These are phyloP conservation scores for Fusarium solani-melongenae DNA, from an alignment of 2,329 filamentous ascomycete species.

Conservation along the genomic window DNA sequence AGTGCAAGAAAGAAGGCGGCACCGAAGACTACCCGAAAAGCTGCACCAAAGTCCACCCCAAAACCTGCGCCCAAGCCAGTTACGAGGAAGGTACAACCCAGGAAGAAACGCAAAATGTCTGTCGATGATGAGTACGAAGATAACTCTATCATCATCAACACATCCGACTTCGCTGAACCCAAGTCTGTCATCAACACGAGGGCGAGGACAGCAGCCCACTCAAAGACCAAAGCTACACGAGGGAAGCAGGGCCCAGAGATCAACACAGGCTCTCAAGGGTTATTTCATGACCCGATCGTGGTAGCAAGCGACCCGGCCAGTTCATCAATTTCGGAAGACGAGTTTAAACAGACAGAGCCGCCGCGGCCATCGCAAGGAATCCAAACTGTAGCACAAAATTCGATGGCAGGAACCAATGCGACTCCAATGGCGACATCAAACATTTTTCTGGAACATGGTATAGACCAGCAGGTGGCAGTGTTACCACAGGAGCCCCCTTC, in stretches of 20 bases:
- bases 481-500: neutral
- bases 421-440: neutral
- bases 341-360: neutral
- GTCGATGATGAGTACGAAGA: neutral
- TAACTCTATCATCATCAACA: neutral
- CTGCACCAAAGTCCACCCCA: neutral
- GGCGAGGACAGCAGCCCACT: neutral
- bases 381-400: neutral
- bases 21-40: conserved; percentile 3
- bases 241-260: neutral
- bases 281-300: conserved; percentile 16
- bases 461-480: neutral
- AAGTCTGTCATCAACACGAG: neutral
- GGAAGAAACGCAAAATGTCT: conserved; percentile 1
- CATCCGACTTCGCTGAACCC: neutral
- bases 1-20: conserved; percentile 20
- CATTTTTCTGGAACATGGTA: neutral
- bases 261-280: neutral
- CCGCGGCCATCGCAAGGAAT: neutral
- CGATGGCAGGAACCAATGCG: neutral
- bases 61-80: neutral
- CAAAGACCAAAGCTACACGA: neutral
- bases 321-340: conserved; percentile 4
- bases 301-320: conserved; percentile 33
- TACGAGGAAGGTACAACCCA: neutral